phyloP scores from a whole-genome alignment of 1,139 yeast species.

The Nakaseomyces sp. region DNA sequence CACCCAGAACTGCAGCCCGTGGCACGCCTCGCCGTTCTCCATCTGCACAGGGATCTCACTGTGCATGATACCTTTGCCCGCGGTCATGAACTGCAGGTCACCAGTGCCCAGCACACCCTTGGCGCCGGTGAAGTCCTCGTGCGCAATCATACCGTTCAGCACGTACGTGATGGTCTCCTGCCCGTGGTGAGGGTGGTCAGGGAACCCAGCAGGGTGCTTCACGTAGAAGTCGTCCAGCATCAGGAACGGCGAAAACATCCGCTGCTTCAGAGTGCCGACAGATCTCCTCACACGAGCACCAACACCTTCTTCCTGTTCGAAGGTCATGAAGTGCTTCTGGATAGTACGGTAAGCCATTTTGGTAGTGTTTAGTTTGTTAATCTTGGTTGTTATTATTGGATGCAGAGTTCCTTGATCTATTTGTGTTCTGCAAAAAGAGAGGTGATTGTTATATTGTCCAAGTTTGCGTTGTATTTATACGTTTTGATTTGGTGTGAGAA shows the following conservation, averaged over 20 bases:
- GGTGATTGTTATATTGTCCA: too few relatives aligned
- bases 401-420: not conserved
- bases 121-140: slow-evolving; percentile 85
- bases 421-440: too few relatives aligned
- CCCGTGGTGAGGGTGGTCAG: slow-evolving; percentile 90
- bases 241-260: slow-evolving; percentile 75
- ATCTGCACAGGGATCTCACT: slow-evolving; percentile 74
- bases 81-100: slow-evolving; percentile 91
- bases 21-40: slow-evolving; percentile 47
- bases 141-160: slow-evolving; percentile 70
- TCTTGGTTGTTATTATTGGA: not conserved
- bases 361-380: not conserved
- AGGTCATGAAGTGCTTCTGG: slow-evolving; percentile 51
- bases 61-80: slow-evolving; percentile 83
- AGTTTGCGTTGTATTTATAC: not conserved
- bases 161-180: slow-evolving; percentile 81
- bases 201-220: slow-evolving; percentile 66
- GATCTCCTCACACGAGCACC: slow-evolving; percentile 82
- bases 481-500: too few relatives aligned
- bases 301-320: slow-evolving; percentile 77
- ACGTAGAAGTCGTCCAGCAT: slow-evolving; percentile 74
- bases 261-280: slow-evolving; percentile 57
- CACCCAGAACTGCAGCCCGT: slow-evolving; percentile 87
- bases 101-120: slow-evolving; percentile 74
- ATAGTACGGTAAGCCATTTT: slow-evolving; percentile 39